Evolutionary conservation across 2,329 filamentous ascomycete species (phyloP).

Genomic region (Pyrenophora tritici-repentis): DNA sequence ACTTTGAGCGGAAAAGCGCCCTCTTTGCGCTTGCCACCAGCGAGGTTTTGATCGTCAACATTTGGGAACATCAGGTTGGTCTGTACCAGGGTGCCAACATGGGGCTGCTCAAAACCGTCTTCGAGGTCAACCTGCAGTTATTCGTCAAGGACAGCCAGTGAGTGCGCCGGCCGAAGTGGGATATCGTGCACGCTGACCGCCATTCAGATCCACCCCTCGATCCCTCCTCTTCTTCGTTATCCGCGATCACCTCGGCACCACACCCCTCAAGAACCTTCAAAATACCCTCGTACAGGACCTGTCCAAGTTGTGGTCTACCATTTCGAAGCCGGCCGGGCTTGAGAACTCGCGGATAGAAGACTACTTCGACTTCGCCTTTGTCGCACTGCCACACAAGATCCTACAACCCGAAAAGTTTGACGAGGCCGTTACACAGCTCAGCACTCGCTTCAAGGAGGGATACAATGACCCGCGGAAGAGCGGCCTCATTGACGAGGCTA

Average conservation of each 20-base stretch:
- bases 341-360: conserved; percentile 91
- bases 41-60: conserved; percentile 97
- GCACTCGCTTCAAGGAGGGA: conserved; percentile 80
- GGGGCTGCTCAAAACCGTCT: conserved; percentile 97
- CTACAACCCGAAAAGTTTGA: conserved; percentile 91
- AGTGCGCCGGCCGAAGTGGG: conserved; percentile 39
- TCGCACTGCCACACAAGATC: conserved; percentile 94
- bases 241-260: conserved; percentile 91
- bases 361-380: conserved; percentile 98
- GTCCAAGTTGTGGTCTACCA: conserved; percentile 86
- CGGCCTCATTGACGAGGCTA: conserved; percentile 69
- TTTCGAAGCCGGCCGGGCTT: conserved; percentile 87
- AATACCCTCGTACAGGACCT: conserved; percentile 90
- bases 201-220: conserved; percentile 74
- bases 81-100: conserved; percentile 99
- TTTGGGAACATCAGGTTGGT: conserved; percentile 99
- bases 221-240: conserved; percentile 99
- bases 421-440: conserved; percentile 77
- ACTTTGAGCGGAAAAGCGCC: conserved; percentile 98
- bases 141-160: conserved; percentile 96
- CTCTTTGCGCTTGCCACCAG: conserved; percentile 96
- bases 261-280: conserved; percentile 85
- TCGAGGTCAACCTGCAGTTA: conserved; percentile 96
- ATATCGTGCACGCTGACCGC: conserved; percentile 25
- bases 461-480: conserved; percentile 70